These are phyloP conservation scores for Pluteus cervinus DNA, from an alignment of 768 basidiomycete species.

Conservation along the genomic window DNA sequence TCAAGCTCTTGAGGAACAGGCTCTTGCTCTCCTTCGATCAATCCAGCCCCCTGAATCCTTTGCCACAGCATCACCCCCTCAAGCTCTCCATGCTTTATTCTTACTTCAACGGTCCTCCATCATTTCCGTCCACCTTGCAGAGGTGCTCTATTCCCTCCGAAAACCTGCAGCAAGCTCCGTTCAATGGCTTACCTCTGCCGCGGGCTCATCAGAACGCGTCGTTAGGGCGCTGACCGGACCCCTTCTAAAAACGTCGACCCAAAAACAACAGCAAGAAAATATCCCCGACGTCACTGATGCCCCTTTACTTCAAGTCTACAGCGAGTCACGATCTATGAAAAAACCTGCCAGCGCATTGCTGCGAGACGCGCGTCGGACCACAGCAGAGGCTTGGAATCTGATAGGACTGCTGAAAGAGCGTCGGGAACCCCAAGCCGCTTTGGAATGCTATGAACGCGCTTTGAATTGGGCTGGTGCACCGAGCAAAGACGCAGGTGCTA, in stretches of 20 bases:
- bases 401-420: slow-evolving; percentile 60
- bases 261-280: too few relatives aligned
- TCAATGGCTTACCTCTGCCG: slow-evolving; percentile 53
- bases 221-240: slow-evolving; percentile 45
- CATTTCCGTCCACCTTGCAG: slow-evolving; percentile 66
- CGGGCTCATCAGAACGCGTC: slow-evolving; percentile 63
- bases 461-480: slow-evolving; percentile 58
- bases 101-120: slow-evolving; percentile 72
- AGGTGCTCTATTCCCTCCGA: slow-evolving; percentile 54
- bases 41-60: slow-evolving; percentile 41
- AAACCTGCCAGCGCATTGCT: slow-evolving; percentile 52
- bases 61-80: slow-evolving; percentile 42
- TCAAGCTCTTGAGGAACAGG: slow-evolving; percentile 45
- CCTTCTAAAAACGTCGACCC: slow-evolving; percentile 19
- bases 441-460: slow-evolving; percentile 65
- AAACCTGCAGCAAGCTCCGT: slow-evolving; percentile 39
- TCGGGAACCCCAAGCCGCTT: slow-evolving; percentile 33
- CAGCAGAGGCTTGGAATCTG: slow-evolving; percentile 72
- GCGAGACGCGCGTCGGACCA: slow-evolving; percentile 63
- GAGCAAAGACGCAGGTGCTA: slow-evolving; percentile 25
- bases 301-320: slow-evolving; percentile 37
- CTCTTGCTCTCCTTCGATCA: slow-evolving; percentile 49
- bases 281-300: slow-evolving; percentile 15
- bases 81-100: slow-evolving; percentile 58
- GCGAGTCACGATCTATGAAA: slow-evolving; percentile 42